Base-by-base conservation (phyloP, 805 yeast genomes). In the Wickerhamiella sorbophila region DNA sequence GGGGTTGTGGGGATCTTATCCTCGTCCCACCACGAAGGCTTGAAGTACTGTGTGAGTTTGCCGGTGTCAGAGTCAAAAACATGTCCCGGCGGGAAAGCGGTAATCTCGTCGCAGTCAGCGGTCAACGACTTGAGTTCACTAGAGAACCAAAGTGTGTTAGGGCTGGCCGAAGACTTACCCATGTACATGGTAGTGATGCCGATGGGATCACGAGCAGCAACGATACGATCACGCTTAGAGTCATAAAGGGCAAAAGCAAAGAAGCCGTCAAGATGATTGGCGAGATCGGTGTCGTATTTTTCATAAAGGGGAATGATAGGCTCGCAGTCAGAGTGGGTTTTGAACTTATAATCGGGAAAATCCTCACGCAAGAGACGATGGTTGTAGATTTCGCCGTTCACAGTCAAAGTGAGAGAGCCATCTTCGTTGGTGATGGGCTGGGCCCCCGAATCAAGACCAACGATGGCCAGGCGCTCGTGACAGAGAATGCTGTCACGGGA, bases 41-140 rank as follows among this genome's bases (percentile, higher is more conserved):
- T 70, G 75, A 77, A 91, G 68, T 87, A 91, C 60, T 97, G 76
- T 15, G 86, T 78, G 55, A 82, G 58, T 63, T 83, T 63, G 64
- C 81, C 96, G 44, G 95, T 83, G 48, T 71, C 70, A 44, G 96
- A 85, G 66, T 91, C 98, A 63, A 84, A 91, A 40, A 87, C 78
- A 59, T 91, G 96, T 46, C 99, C 99, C 31, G 99, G 99, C 43
- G 97, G 97, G 86, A 91, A 91, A 20, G 95, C 91, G 46, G 67
- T 59, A 61, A 91, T 87, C 46, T 73, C 72, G 63, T 91, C 99
- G 71, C 98, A 91, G 66, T 85, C 95, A 56, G 86, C 96, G 42
- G 78, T 75, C 53, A 91, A 70, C 38, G 95, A 84, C 70, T 91
- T 91, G 63, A 91, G 72, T 68, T 91, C 99, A 43, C 93, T 79